Evolutionary conservation across 1,284 basidiomycete genomes (phyloP), one percentile per base, ranked within the genome.

Genomic region (Cryptococcus maquisensis): DNA sequence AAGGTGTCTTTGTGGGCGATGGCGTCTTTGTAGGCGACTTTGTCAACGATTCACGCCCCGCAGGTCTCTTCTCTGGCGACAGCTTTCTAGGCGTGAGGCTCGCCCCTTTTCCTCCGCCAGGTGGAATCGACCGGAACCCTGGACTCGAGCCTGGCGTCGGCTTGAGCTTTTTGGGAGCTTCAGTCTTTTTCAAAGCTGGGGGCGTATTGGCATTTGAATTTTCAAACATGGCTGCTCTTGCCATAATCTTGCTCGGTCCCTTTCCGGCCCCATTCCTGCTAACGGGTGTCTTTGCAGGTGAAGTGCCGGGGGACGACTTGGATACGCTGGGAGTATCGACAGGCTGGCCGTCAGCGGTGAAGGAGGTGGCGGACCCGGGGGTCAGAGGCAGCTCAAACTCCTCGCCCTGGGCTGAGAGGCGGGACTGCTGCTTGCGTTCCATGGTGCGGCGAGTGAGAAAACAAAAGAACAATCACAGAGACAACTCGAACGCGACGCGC

Each of bases 191-290:
- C 28, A 10, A 32, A 8, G 28, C 1, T 10, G 28, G 28, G 10
- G 28, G 2, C 2, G 28, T 10, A 2, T 6, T 32, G 20, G 20
- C 54, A 45, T 35, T 37, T 49, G 46, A n/a, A 35, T 28, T 59
- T 38, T 63, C 66, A 47, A 60, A 64, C 57, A 62, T 57, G 3
- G 64, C 64, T 16, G 67, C 67, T 3, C 61, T 63, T 12, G 67
- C 63, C 52, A 53, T 56, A 23, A 70, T 66, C 56, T 61, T 63
- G 43, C 55, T 63, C 7, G 58, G 54, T 8, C 56, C n/a, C 32
- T 51, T 39, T 9, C 24, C 28, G 7, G 28, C 28, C 28, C 28
- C 28, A 32, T 36, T 18, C 16, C 7, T 35, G 44, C 8, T 20
- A n/a, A 24, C 37, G 8, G 4, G 41, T 15, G 26, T 28, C 13